Conservation (phyloP, 352 stramenopile genomes). For the Globisporangium rhizosaccharum region DNA sequence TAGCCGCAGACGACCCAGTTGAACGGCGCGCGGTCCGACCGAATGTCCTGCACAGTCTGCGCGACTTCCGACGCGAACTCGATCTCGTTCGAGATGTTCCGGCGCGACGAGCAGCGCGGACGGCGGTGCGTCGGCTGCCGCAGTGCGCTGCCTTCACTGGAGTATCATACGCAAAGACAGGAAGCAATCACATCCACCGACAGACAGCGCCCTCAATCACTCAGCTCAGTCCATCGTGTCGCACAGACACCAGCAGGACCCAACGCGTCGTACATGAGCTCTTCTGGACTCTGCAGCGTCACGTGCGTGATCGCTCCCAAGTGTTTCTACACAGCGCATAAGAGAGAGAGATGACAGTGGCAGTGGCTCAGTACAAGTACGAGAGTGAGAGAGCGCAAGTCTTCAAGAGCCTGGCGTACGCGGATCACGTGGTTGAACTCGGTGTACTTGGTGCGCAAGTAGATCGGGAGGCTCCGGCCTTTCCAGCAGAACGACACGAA, state of each 20-base stretch:
- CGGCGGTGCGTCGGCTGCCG: constrained; percentile 52
- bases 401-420: constrained; percentile 21
- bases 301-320: constrained; percentile 71
- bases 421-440: constrained; percentile 88
- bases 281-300: constrained; percentile 64
- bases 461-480: constrained; percentile 78
- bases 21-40: constrained; percentile 69
- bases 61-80: constrained; percentile 72
- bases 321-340: constrained; percentile 51
- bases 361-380: not conserved
- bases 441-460: constrained; percentile 81
- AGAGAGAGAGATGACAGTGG: no score
- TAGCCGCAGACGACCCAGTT: constrained; percentile 87
- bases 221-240: not conserved
- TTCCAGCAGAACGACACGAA: constrained; percentile 89
- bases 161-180: not conserved
- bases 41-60: constrained; percentile 72
- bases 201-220: not conserved
- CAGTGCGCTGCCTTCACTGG: constrained; percentile 60
- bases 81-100: constrained; percentile 78
- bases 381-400: not conserved
- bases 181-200: not conserved
- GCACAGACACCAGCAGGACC: not conserved
- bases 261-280: constrained; percentile 56
- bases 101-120: constrained; percentile 58